Evolutionary conservation across 73 alveolate genomes (phyloP).

Genomic region (Paramecium pentaurelia): DNA sequence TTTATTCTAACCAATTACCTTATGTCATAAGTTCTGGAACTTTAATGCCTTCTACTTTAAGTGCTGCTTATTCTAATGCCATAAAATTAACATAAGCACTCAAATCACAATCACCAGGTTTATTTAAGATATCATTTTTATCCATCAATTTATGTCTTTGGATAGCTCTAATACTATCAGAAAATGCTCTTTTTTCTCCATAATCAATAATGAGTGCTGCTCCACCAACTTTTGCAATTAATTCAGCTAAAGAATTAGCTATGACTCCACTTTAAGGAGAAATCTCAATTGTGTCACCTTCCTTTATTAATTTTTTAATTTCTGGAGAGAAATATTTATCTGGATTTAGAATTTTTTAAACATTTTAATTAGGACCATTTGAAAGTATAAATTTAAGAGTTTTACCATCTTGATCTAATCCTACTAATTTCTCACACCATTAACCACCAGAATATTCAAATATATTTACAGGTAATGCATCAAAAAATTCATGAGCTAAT

Average conservation of each 20-base stretch:
- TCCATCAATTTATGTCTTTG: conserved; percentile 73
- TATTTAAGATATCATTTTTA: conserved; percentile 65
- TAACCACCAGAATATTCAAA: conserved; percentile 57
- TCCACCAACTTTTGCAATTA: conserved; percentile 67
- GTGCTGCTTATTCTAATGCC: conserved; percentile 65
- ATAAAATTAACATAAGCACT: conserved; percentile 85
- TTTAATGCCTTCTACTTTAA: conserved; percentile 53
- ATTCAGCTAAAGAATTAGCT: conserved; percentile 62
- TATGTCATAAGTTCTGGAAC: conserved; percentile 76
- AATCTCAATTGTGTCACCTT: conserved; percentile 81
- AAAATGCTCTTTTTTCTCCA: conserved; percentile 87
- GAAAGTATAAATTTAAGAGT: conserved; percentile 56
- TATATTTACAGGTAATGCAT: conserved; percentile 85
- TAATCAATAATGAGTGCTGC: conserved; percentile 82
- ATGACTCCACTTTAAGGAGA: conserved; percentile 68
- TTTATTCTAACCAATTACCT: conserved; percentile 77
- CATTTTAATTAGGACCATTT: conserved; percentile 67
- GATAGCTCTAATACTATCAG: conserved; percentile 79
- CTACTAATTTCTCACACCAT: conserved; percentile 78
- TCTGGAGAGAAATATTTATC: conserved; percentile 76
- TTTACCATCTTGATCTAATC: conserved; percentile 42
- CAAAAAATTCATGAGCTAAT: conserved; percentile 90
- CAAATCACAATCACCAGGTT: conserved; percentile 83
- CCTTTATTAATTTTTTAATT: conserved; percentile 51
- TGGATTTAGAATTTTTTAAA: conserved; percentile 75